Evolutionary conservation across 139 green algal genomes (phyloP).

Genomic region (Pleodorina starrii): DNA sequence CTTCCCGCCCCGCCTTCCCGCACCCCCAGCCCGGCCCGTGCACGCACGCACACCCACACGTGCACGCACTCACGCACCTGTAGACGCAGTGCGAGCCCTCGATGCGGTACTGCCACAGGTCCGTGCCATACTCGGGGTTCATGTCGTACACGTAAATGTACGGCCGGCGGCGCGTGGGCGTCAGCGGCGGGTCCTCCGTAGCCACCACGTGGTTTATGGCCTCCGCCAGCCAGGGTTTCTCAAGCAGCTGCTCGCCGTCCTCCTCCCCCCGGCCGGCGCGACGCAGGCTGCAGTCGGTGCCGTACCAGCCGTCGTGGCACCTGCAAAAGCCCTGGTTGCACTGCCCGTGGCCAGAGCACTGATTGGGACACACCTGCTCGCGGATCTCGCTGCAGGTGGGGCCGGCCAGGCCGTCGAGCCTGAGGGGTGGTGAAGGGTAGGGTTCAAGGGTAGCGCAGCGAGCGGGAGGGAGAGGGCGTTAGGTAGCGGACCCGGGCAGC

Average conservation of each 20-base stretch:
- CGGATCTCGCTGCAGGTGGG: conserved; percentile 29
- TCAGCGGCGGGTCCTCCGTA: conserved; percentile 40
- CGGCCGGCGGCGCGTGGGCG: conserved; percentile 52
- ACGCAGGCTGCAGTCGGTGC: conserved; percentile 29
- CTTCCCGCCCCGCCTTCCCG: too few relatives aligned
- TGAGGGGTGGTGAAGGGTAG: neutral
- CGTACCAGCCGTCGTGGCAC: conserved; percentile 71
- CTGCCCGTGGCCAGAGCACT: conserved; percentile 66
- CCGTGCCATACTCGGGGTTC: conserved; percentile 59
- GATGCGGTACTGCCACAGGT: conserved; percentile 65
- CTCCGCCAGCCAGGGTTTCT: conserved; percentile 22
- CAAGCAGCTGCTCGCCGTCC: neutral
- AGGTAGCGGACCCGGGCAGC: too few relatives aligned
- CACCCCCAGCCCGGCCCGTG: too few relatives aligned
- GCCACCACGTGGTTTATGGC: conserved; percentile 10
- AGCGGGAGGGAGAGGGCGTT: too few relatives aligned
- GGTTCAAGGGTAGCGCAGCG: neutral
- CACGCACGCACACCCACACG: neutral
- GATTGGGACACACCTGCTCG: conserved; percentile 66
- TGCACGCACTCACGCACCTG: neutral
- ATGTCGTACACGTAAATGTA: conserved; percentile 77
- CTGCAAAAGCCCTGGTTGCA: conserved; percentile 73
- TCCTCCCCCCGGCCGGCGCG: neutral
- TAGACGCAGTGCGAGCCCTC: conserved; percentile 47
- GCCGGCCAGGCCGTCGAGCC: conserved; percentile 10